These are phyloP conservation scores for Creolimax fragrantissima DNA, from an alignment of 78 protist genomes.

Conservation along the genomic window DNA sequence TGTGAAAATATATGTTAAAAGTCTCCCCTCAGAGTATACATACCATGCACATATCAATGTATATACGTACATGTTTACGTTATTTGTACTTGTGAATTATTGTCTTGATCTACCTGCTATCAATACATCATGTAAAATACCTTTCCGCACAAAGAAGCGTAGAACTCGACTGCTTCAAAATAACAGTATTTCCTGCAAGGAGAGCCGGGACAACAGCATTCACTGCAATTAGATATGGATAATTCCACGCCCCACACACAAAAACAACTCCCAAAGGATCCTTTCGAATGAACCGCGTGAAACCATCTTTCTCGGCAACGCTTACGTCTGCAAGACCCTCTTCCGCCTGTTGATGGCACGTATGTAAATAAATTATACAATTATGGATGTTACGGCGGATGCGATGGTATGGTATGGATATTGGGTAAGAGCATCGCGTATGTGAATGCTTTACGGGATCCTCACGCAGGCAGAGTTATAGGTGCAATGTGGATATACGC, in stretches of 20 bases:
- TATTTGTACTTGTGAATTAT: no score
- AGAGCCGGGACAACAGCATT: conserved; percentile 27
- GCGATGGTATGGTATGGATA: no score
- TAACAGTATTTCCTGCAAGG: conserved; percentile 18
- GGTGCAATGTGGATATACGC: background rate
- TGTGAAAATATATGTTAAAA: no score
- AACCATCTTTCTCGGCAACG: background rate
- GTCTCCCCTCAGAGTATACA: no score
- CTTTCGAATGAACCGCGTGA: conserved; percentile 13
- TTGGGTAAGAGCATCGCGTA: background rate
- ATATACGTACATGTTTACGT: no score
- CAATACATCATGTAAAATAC: background rate
- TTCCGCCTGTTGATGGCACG: no score
- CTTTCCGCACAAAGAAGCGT: conserved; percentile 18
- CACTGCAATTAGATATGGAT: conserved; percentile 27
- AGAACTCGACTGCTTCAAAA: background rate
- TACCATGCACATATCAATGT: no score
- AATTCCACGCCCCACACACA: conserved; percentile 29
- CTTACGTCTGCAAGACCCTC: background rate
- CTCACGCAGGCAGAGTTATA: no score
- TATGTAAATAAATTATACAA: no score
- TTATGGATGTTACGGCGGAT: no score
- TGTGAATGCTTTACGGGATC: no score
- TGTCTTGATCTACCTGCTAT: no score
- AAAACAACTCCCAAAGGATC: conserved; percentile 23